A percentile compares a stretch with the other conserved stretches of the same genome.
phyloP scores from a whole-genome alignment of 2,329 filamentous ascomycete genomes.

The Xylariaceae sp. region DNA sequence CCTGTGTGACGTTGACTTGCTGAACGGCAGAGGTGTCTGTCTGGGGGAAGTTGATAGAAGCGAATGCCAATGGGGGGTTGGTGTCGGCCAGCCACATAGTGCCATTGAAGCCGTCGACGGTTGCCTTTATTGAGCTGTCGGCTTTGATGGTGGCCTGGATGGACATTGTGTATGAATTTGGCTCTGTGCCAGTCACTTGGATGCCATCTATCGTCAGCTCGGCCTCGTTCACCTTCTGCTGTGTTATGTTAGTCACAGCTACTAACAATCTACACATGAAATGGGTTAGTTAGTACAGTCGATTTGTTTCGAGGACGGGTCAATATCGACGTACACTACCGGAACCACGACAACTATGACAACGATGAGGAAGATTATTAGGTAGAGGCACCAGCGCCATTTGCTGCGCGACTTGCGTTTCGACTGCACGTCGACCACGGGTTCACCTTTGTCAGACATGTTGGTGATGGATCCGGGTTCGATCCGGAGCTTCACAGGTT shows the following conservation, averaged over 20 bases:
- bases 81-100: slow-evolving; percentile 53
- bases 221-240: slow-evolving; percentile 52
- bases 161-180: slow-evolving; percentile 44
- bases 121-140: slow-evolving; percentile 49
- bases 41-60: slow-evolving; percentile 48
- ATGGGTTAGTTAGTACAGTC: no score
- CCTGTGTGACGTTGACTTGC: slow-evolving; percentile 50
- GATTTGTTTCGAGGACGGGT: no score
- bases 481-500: no score
- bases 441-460: slow-evolving; percentile 9
- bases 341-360: slow-evolving; percentile 51
- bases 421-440: no score
- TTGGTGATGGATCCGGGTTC: slow-evolving; percentile 3
- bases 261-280: slow-evolving; percentile 48
- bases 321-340: slow-evolving; percentile 54
- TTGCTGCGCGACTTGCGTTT: slow-evolving; percentile 45
- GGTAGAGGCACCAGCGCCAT: slow-evolving; percentile 59
- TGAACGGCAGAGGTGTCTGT: slow-evolving; percentile 48
- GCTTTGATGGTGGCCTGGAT: slow-evolving; percentile 55
- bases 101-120: slow-evolving; percentile 47
- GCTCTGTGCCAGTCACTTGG: slow-evolving; percentile 43
- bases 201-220: slow-evolving; percentile 50
- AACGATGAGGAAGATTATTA: slow-evolving; percentile 48
- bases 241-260: slow-evolving; percentile 53
- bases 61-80: slow-evolving; percentile 45